Conservation (phyloP, 2,329 filamentous ascomycete species). For the Lachnellula hyalina region DNA sequence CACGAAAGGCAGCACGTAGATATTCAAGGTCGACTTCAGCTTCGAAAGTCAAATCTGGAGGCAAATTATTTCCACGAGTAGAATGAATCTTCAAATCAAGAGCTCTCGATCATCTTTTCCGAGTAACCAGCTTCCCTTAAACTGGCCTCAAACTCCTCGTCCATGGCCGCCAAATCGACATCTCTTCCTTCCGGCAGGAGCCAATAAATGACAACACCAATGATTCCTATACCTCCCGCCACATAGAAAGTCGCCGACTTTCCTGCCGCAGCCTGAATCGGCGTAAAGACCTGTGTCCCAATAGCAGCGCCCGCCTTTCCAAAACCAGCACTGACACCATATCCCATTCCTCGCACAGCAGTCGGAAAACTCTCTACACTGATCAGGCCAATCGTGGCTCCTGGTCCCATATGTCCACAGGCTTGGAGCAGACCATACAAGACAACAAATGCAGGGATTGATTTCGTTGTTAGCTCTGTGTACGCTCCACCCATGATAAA, state of each 20-base stretch:
- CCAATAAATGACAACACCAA: conserved; percentile 28
- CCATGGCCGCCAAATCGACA: conserved; percentile 28
- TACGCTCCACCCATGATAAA: conserved; percentile 32
- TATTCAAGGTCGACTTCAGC: no score
- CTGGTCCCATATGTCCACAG: conserved; percentile 33
- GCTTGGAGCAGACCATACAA: conserved; percentile 32
- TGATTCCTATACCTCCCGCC: conserved; percentile 27
- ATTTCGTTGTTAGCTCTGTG: conserved; percentile 22
- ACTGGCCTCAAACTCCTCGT: conserved; percentile 17
- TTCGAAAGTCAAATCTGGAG: background rate
- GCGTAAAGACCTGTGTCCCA: conserved; percentile 33
- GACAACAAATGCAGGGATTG: conserved; percentile 32
- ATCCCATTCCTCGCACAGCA: conserved; percentile 31
- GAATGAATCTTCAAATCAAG: background rate
- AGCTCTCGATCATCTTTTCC: conserved; percentile 2
- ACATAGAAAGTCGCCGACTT: conserved; percentile 32
- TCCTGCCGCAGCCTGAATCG: conserved; percentile 28
- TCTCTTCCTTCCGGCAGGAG: conserved; percentile 30
- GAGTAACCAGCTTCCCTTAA: conserved; percentile 8
- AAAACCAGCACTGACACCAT: conserved; percentile 32
- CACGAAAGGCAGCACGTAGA: no score
- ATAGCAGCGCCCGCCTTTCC: conserved; percentile 33
- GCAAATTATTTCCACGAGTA: background rate
- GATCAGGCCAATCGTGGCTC: conserved; percentile 32
- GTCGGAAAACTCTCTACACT: conserved; percentile 32